Conservation (phyloP, 2,329 filamentous ascomycete genomes). For the Penicillium sp. region DNA sequence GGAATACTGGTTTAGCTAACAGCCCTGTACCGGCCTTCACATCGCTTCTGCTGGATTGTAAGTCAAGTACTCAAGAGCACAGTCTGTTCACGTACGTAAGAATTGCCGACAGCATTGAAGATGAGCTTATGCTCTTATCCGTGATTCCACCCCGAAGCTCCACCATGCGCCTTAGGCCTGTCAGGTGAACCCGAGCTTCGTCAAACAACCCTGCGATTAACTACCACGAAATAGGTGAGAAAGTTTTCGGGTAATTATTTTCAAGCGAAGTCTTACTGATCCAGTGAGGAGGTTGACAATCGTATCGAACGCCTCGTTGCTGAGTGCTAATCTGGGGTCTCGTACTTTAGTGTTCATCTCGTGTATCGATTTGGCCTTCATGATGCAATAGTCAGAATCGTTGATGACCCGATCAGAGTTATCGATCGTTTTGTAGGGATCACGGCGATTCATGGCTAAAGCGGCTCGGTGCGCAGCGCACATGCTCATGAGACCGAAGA, state of each 20-base stretch:
- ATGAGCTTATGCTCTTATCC: constrained; percentile 24
- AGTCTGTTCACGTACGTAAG: constrained; percentile 25
- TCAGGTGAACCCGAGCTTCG: constrained; percentile 41
- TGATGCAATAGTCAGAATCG: constrained; percentile 40
- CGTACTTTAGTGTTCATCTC: constrained; percentile 35
- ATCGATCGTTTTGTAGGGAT: constrained; percentile 18
- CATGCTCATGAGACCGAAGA: constrained; percentile 42
- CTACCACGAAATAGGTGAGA: constrained; percentile 22
- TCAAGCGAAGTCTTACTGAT: constrained; percentile 27
- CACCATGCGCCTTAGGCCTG: constrained; percentile 39
- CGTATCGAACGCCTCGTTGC: constrained; percentile 38
- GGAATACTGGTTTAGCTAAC: constrained; percentile 35
- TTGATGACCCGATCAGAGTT: constrained; percentile 21
- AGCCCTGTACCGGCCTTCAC: constrained; percentile 37
- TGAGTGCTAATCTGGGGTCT: constrained; percentile 28
- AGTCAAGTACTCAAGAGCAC: not conserved
- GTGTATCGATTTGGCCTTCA: constrained; percentile 38
- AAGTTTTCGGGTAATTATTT: not conserved
- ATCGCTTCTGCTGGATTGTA: constrained; percentile 27
- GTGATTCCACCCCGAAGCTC: constrained; percentile 37
- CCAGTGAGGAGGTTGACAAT: constrained; percentile 40
- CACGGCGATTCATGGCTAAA: constrained; percentile 26
- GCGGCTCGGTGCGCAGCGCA: constrained; percentile 41
- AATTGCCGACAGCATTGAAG: constrained; percentile 28
- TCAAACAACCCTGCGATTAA: constrained; percentile 39